Conservation (phyloP, 192 early-diverging fungal species). For the Coemansia sp. region DNA sequence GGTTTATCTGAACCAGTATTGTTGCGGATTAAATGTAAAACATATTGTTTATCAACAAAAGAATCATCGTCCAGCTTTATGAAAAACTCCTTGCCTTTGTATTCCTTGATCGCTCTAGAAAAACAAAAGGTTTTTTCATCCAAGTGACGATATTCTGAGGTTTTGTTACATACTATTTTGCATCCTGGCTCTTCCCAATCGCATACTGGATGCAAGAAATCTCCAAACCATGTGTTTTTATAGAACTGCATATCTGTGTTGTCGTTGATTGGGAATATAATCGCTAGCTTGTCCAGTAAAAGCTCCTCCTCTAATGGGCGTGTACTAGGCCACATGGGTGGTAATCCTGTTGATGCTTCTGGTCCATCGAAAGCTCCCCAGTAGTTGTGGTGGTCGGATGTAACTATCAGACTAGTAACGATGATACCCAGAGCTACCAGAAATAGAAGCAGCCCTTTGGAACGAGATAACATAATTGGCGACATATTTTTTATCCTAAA, state of each 20-base stretch:
- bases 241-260: slow-evolving; percentile 51
- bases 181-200: slow-evolving; percentile 32
- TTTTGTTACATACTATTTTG: slow-evolving; percentile 36
- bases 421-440: slow-evolving; percentile 12
- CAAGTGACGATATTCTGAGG: slow-evolving; percentile 26
- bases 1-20: slow-evolving; percentile 11
- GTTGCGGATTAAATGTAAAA: slow-evolving; percentile 14
- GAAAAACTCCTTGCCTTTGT: slow-evolving; percentile 28
- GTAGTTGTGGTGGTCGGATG: slow-evolving; percentile 15
- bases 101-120: slow-evolving; percentile 15
- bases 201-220: slow-evolving; percentile 40
- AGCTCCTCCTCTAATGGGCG: slow-evolving; percentile 12
- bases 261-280: slow-evolving; percentile 39
- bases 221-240: slow-evolving; percentile 39
- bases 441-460: slow-evolving; percentile 8
- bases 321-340: no score
- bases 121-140: slow-evolving; percentile 41
- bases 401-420: slow-evolving; percentile 11
- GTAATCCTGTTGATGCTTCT: no score
- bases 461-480: background rate
- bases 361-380: slow-evolving; percentile 12
- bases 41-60: slow-evolving; percentile 39
- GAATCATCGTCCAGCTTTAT: slow-evolving; percentile 46
- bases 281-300: slow-evolving; percentile 21
- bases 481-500: no score